phyloP scores from a whole-genome alignment of 2,329 filamentous ascomycete genomes.

The Aspergillus texensis region DNA sequence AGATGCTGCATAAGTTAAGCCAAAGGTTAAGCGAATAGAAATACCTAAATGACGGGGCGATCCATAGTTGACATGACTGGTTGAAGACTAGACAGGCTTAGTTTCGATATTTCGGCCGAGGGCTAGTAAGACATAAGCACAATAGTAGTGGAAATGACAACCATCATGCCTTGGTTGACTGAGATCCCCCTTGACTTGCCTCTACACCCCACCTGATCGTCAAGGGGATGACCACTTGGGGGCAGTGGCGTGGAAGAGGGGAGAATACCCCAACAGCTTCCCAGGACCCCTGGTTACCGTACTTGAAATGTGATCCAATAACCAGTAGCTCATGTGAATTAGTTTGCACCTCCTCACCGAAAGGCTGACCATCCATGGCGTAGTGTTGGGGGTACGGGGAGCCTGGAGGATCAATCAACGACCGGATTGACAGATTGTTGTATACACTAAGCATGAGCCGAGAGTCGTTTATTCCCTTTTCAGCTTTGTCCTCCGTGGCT shows the following conservation, averaged over 20 bases:
- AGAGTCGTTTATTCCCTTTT: not conserved
- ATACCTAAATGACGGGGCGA: not conserved
- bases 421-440: not conserved
- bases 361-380: conserved; percentile 1
- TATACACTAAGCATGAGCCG: not conserved
- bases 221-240: not conserved
- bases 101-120: not conserved
- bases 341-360: not conserved
- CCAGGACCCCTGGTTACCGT: not conserved
- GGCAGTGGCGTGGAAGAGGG: not conserved
- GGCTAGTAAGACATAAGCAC: not conserved
- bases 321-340: not conserved
- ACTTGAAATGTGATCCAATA: not conserved
- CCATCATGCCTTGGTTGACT: not conserved
- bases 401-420: not conserved
- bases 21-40: not conserved
- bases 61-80: not conserved
- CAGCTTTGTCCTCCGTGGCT: not conserved
- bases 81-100: not conserved
- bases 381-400: not conserved
- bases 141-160: not conserved
- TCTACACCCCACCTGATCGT: not conserved
- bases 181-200: not conserved
- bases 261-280: not conserved
- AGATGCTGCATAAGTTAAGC: not conserved